Base-by-base conservation (phyloP, 495 filamentous ascomycete genomes). In the Neurospora pannonica region DNA sequence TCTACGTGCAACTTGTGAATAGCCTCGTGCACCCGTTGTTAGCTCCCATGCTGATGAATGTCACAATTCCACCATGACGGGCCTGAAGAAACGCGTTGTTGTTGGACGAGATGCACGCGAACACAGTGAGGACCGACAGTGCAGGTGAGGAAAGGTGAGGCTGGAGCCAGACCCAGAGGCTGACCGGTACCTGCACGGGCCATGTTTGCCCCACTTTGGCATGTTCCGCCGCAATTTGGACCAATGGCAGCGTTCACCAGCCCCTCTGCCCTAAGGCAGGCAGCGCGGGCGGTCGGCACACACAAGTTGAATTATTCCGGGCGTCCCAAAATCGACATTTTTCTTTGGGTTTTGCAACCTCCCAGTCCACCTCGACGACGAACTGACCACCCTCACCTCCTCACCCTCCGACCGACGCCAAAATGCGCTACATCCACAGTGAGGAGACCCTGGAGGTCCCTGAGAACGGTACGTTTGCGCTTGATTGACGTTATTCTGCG, bases 351-450 rank as follows among this genome's bases (percentile, higher is more conserved):
- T 77, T 74, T 80, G 76, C 75, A 78, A 77, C 78, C 78, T 78
- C 77, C 78, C 77, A 75, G 76, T 77, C 78, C 78, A 78, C 80
- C 78, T 81, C 77, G 78, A 81, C 80, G 77, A 79, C 81, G 74
- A 78, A 76, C 71, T 73, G 79, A 77, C 76, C 79, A 80, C 81
- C 79, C 78, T 74, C 75, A 77, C 76, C 77, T 77, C 81, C 81
- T 81, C 83, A 83, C 79, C 43, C 71, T 42, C 69, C 75, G 74
- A 75, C 78, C 75, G 78, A 74, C 84, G 85, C 83, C 89, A 96
- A 92, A 85, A 97, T 97, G 94, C 92, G 92, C 88, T 97, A 97
- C 91, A 97, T 98, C 88, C 94, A 98, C 89, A 95, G 93, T 82
- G 87, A 92, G 87, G 95, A 99, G 90, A 89, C 90, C 86, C 90